Base-by-base conservation (phyloP, 805 yeast genomes). In the Metschnikowia borealis region DNA sequence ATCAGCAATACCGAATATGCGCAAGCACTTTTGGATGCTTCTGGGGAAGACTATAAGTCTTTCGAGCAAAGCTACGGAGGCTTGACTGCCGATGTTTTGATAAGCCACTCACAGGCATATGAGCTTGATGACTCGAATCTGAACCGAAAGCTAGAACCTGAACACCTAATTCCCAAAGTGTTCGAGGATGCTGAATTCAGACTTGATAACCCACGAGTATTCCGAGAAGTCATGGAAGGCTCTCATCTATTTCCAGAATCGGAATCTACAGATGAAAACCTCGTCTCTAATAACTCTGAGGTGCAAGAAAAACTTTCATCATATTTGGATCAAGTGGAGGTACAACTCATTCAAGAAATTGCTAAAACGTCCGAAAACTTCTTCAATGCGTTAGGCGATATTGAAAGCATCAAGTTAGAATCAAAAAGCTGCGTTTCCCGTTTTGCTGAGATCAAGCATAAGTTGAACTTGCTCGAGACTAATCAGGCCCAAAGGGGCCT, bases 171-270 rank as follows among this genome's bases (percentile, higher is more conserved):
- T 5, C 98, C 99, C 0, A 66, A 71, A 2, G 80, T 89, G 1
- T 94, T 80, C 59, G 83, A 85, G 54, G 79, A 78, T 23, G 72
- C 78, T 6, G 78, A 82, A 38, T 94, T 94, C 67, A 76, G 88
- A 55, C 73, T 94, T 37, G 97, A 94, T 59, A 89, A 94, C 63
- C 97, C 97, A 6, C 76, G 96, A 50, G 77, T 84, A 1, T 92
- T 92, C 65, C 82, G 83, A 49, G 73, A 79, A 51, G 96, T 91
- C 2, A 76, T 87, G 13, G 89, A 83, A 40, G 79, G 78, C 38
- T 69, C 81, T 2, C 78, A 79, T 17, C 69, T 81, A 18, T 51
- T 71, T 5, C 63, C 73, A 17, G 62, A 65, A 38, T 50, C 57
- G 6, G 59, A 56, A 8, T 38, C 48, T 10, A 52, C 54, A 18